phyloP scores from a whole-genome alignment of 1,139 yeast species.

The Diutina neorugosa region DNA sequence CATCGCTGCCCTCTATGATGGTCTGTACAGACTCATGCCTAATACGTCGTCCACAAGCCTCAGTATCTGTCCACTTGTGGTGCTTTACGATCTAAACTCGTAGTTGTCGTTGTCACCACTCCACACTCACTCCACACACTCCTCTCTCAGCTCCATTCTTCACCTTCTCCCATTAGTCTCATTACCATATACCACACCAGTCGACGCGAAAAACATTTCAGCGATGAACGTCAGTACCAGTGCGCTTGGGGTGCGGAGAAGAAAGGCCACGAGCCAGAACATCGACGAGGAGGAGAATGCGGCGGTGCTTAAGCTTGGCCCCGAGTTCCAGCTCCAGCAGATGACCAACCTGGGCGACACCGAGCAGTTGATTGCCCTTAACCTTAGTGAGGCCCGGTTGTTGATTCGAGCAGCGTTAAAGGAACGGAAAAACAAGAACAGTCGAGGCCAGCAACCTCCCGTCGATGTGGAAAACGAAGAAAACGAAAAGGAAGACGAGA shows the following conservation, averaged over 20 bases:
- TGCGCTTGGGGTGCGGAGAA: slow-evolving; percentile 71
- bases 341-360: slow-evolving; percentile 70
- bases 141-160: too few relatives aligned
- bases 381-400: slow-evolving; percentile 80
- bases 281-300: slow-evolving; percentile 87
- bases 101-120: too few relatives aligned
- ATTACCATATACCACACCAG: neutral
- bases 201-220: neutral
- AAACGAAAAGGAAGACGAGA: slow-evolving; percentile 44
- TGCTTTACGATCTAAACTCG: too few relatives aligned
- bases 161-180: neutral
- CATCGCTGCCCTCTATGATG: too few relatives aligned
- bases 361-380: slow-evolving; percentile 71
- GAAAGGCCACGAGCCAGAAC: slow-evolving; percentile 42
- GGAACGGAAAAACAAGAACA: slow-evolving; percentile 50
- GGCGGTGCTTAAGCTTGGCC: slow-evolving; percentile 74
- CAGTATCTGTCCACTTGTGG: too few relatives aligned
- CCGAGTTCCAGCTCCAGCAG: slow-evolving; percentile 79
- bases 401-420: slow-evolving; percentile 83
- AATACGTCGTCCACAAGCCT: too few relatives aligned
- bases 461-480: slow-evolving; percentile 23
- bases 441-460: slow-evolving; percentile 10
- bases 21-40: too few relatives aligned
- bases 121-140: too few relatives aligned
- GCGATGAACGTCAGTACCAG: slow-evolving; percentile 82